Evolutionary conservation across 768 basidiomycete genomes (phyloP).

Genomic region (Termitomyces sp.): DNA sequence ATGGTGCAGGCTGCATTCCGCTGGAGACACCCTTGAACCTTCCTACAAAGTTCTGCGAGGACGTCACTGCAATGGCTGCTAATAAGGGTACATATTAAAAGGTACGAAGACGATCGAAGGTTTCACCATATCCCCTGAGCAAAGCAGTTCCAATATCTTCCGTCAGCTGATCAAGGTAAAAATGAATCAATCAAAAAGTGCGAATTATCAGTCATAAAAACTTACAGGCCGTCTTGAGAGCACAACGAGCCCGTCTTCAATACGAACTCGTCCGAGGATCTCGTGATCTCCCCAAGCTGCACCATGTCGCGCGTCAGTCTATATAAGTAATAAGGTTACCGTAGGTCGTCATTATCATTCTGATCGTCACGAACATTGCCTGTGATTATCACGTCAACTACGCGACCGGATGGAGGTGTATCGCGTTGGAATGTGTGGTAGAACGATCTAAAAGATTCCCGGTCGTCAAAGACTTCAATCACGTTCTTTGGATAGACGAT

Average conservation of each 20-base stretch:
- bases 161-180: constrained; percentile 9
- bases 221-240: constrained; percentile 48
- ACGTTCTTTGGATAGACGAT: constrained; percentile 45
- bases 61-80: constrained; percentile 29
- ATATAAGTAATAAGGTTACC: constrained; percentile 2
- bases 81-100: constrained; percentile 1
- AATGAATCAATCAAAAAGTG: neutral
- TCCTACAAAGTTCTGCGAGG: constrained; percentile 48
- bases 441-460: constrained; percentile 27
- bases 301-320: constrained; percentile 43
- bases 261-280: constrained; percentile 52
- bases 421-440: constrained; percentile 31
- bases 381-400: constrained; percentile 46
- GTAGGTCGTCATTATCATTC: neutral
- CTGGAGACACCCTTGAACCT: constrained; percentile 31
- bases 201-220: neutral
- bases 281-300: constrained; percentile 53
- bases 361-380: constrained; percentile 36
- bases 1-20: constrained; percentile 30
- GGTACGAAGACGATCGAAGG: neutral
- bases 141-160: constrained; percentile 29
- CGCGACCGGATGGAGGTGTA: constrained; percentile 14
- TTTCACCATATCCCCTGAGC: constrained; percentile 45
- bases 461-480: constrained; percentile 31
- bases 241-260: constrained; percentile 54